phyloP scores from a whole-genome alignment of 2,329 filamentous ascomycete species.

The Ceratocystis colombiana region DNA sequence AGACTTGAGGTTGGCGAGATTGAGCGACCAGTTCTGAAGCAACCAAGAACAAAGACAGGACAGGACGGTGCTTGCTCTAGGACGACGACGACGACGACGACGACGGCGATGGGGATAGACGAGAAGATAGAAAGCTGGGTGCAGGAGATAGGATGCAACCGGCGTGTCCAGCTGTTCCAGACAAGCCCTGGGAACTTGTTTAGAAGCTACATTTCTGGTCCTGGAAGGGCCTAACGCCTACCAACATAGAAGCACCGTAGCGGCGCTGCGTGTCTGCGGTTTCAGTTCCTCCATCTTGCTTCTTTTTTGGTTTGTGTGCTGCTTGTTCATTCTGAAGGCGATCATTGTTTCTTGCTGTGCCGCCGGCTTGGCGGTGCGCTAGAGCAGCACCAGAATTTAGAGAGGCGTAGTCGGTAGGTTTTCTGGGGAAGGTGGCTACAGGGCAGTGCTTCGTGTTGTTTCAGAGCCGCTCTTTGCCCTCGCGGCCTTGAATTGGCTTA shows the following conservation, averaged over 20 bases:
- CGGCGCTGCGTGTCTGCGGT: neutral
- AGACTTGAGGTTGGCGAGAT: slow-evolving; percentile 11
- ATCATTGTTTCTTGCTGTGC: slow-evolving; percentile 1
- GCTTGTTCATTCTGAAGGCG: neutral
- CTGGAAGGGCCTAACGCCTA: no score
- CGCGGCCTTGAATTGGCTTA: neutral
- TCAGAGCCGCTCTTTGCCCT: neutral
- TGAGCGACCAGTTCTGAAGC: neutral
- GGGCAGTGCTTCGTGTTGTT: slow-evolving; percentile 10
- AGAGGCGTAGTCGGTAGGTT: neutral
- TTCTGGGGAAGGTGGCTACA: neutral
- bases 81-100: no score
- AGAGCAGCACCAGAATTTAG: neutral
- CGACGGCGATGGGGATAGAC: no score
- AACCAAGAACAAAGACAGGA: neutral
- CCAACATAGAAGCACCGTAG: neutral
- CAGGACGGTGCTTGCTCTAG: neutral
- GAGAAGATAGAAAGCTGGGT: no score
- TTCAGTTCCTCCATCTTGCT: neutral
- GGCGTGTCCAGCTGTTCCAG: neutral
- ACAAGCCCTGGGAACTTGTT: neutral
- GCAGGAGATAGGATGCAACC: no score
- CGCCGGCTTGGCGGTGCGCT: neutral
- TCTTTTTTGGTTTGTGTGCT: neutral
- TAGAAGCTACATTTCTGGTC: no score